phyloP scores from a whole-genome alignment of 345 rosid genomes.

The Draba incana region DNA sequence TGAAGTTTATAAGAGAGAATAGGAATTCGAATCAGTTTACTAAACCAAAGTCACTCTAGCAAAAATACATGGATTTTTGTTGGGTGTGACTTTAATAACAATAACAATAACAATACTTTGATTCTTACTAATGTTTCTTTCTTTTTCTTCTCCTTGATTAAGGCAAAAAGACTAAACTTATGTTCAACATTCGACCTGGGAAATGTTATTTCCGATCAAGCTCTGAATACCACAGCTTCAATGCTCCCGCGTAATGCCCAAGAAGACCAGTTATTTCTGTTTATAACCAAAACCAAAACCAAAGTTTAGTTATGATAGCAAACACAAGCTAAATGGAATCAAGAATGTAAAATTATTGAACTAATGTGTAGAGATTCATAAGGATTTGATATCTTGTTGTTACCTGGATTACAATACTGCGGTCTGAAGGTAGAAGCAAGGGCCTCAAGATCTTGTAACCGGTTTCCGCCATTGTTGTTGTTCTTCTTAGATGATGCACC shows the following conservation, averaged over 20 bases:
- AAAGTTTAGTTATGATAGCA: not conserved
- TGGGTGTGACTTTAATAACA: slow-evolving; percentile 20
- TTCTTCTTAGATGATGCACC: slow-evolving; percentile 25
- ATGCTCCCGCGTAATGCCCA: slow-evolving; percentile 70
- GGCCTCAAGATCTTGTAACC: slow-evolving; percentile 54
- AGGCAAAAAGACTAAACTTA: slow-evolving; percentile 16
- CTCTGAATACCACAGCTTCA: slow-evolving; percentile 77
- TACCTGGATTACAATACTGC: slow-evolving; percentile 73
- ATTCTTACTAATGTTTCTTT: not conserved
- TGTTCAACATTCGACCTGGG: slow-evolving; percentile 11
- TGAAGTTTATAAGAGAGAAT: not conserved
- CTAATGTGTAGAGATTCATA: not conserved
- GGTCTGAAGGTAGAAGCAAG: slow-evolving; percentile 63
- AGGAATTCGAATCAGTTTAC: not conserved
- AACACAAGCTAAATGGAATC: slow-evolving; percentile 7
- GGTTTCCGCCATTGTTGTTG: slow-evolving; percentile 34
- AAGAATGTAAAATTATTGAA: slow-evolving; percentile 1
- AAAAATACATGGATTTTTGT: slow-evolving; percentile 20
- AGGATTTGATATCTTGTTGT: slow-evolving; percentile 1
- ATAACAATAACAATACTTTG: slow-evolving; percentile 1
- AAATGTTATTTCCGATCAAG: slow-evolving; percentile 51
- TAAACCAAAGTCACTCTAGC: slow-evolving; percentile 9
- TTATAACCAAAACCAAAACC: slow-evolving; percentile 8
- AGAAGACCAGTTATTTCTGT: slow-evolving; percentile 78
- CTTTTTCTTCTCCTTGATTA: no score